Percentiles rank a stretch among this genome's conserved stretches.
Evolutionary conservation across 2,329 filamentous ascomycete genomes (phyloP).

Genomic region (Trichoderma sp.): DNA sequence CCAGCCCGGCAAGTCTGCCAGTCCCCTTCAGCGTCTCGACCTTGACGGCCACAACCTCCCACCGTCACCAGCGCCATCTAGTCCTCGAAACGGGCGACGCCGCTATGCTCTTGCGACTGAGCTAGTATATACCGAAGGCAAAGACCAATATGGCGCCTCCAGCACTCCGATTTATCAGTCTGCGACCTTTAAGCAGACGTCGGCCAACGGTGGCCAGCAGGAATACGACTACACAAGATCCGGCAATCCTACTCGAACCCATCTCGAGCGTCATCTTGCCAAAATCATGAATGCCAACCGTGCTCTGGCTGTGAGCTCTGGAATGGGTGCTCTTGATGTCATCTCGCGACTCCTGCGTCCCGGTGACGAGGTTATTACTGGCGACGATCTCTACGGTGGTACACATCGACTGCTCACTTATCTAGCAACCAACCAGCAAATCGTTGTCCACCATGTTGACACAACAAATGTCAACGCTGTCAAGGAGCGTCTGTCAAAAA

Average conservation of each 20-base stretch:
- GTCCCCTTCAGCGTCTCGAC: conserved; percentile 60
- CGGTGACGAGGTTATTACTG: conserved; percentile 95
- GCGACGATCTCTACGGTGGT: conserved; percentile 94
- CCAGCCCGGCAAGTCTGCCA: conserved; percentile 27
- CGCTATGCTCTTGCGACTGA: conserved; percentile 95
- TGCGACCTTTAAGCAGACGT: conserved; percentile 94
- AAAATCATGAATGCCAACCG: conserved; percentile 98
- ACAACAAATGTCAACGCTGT: conserved; percentile 77
- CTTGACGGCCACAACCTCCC: conserved; percentile 81
- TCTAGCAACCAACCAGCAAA: conserved; percentile 82
- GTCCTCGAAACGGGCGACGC: conserved; percentile 72
- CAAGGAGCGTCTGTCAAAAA: conserved; percentile 63
- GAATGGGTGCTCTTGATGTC: conserved; percentile 96
- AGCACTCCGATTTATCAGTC: conserved; percentile 98
- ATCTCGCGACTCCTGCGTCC: conserved; percentile 87
- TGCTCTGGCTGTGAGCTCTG: conserved; percentile 88
- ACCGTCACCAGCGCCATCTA: conserved; percentile 89
- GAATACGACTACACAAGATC: conserved; percentile 99
- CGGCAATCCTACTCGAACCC: conserved; percentile 92
- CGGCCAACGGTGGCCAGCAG: conserved; percentile 69
- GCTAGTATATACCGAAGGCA: conserved; percentile 91
- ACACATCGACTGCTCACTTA: conserved; percentile 93
- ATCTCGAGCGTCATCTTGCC: conserved; percentile 92
- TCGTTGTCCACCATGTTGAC: conserved; percentile 93
- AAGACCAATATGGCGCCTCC: conserved; percentile 94